Evolutionary conservation across 257 asterid species (phyloP).

Genomic region (Asclepias syriaca): DNA sequence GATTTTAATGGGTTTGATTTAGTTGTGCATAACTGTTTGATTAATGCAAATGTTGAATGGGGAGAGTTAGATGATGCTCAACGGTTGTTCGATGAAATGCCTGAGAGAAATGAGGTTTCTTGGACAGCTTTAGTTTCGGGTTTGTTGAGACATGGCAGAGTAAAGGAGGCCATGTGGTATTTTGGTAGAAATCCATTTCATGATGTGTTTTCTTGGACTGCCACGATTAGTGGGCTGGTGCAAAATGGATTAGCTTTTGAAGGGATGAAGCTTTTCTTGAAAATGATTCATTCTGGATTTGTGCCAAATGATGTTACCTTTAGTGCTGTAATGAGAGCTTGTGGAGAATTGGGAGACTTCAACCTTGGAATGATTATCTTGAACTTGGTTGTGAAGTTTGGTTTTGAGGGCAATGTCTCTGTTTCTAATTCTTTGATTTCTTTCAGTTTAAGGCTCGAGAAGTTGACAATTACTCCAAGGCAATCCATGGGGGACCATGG

Average conservation of each 20-base stretch:
- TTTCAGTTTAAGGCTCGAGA: conserved; percentile 41
- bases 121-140: conserved; percentile 77
- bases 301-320: conserved; percentile 68
- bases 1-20: conserved; percentile 68
- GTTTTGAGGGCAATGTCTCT: conserved; percentile 41
- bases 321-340: conserved; percentile 48
- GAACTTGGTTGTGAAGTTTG: conserved; percentile 51
- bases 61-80: conserved; percentile 46
- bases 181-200: conserved; percentile 47
- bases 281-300: conserved; percentile 48
- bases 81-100: conserved; percentile 78
- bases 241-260: conserved; percentile 44
- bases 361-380: conserved; percentile 49
- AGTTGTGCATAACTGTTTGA: conserved; percentile 67
- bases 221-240: conserved; percentile 62
- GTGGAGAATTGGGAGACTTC: conserved; percentile 51
- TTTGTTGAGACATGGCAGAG: conserved; percentile 46
- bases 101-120: conserved; percentile 64
- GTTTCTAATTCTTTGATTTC: conserved; percentile 66
- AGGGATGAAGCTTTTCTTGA: conserved; percentile 43
- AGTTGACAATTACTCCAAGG: too few relatives aligned
- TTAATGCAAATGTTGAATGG: conserved; percentile 44
- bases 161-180: conserved; percentile 54
- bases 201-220: conserved; percentile 62
- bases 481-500: too few relatives aligned